phyloP scores from a whole-genome alignment of 2,329 filamentous ascomycete species.

The Purpureocillium takamizusanense region DNA sequence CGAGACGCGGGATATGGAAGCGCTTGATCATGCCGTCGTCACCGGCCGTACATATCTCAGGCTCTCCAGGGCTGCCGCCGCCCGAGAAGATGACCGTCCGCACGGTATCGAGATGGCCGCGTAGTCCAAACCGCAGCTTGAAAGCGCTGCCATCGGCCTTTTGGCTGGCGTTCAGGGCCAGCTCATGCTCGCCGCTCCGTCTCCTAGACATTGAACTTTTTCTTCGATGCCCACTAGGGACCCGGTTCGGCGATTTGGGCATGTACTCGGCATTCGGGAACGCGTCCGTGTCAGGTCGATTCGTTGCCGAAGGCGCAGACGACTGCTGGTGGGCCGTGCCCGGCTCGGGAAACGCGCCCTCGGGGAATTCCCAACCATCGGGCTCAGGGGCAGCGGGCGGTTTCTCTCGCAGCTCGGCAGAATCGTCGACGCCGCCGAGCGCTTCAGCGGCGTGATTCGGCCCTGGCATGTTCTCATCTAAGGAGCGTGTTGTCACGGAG shows the following conservation, averaged over 20 bases:
- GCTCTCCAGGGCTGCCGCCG: constrained; percentile 88
- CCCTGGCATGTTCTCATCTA: constrained; percentile 23
- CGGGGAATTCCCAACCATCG: constrained; percentile 92
- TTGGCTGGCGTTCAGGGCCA: constrained; percentile 40
- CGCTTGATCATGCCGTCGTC: constrained; percentile 95
- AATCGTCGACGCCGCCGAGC: constrained; percentile 26
- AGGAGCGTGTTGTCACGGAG: constrained; percentile 21
- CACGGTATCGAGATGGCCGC: constrained; percentile 89
- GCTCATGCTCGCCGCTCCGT: constrained; percentile 58
- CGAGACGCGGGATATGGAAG: constrained; percentile 87
- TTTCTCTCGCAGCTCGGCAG: constrained; percentile 38
- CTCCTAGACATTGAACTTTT: constrained; percentile 72
- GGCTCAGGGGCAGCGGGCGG: constrained; percentile 36
- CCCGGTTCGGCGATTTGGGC: constrained; percentile 70
- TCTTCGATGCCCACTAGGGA: constrained; percentile 60
- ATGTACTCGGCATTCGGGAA: constrained; percentile 77
- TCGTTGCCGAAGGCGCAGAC: constrained; percentile 37
- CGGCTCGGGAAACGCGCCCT: constrained; percentile 56
- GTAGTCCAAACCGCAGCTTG: constrained; percentile 84
- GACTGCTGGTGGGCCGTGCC: constrained; percentile 27
- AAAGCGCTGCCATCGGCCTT: constrained; percentile 70
- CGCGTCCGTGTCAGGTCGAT: constrained; percentile 74
- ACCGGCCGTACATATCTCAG: constrained; percentile 91
- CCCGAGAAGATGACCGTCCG: constrained; percentile 94
- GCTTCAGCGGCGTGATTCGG: constrained; percentile 30